Base-by-base conservation (phyloP, 208 protist species). In the Herpetomonas tarakana region DNA sequence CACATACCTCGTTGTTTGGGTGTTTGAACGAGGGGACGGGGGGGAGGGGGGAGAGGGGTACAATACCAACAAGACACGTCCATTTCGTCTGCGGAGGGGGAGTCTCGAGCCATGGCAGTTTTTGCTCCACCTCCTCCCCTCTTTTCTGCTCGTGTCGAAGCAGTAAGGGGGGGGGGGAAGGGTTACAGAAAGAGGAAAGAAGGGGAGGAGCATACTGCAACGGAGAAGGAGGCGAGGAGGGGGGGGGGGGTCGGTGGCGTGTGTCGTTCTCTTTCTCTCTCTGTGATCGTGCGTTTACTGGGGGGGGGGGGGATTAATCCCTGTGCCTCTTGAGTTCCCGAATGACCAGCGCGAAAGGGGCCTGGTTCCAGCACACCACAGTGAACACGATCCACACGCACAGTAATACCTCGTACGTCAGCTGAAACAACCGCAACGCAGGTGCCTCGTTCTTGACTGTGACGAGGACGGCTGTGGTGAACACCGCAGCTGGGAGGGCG, bases 231-330 rank as follows among this genome's bases (percentile, higher is more conserved):
- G n/a, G n/a, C n/a, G n/a, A n/a, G n/a, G n/a, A n/a, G n/a, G n/a
- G n/a, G n/a, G n/a, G n/a, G n/a, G n/a, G n/a, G n/a, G n/a, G n/a
- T n/a, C n/a, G n/a, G n/a, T n/a, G n/a, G n/a, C n/a, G n/a, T n/a
- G n/a, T n/a, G n/a, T n/a, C n/a, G n/a, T n/a, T n/a, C n/a, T n/a
- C n/a, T n/a, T n/a, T n/a, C n/a, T n/a, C n/a, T n/a, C n/a, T n/a
- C n/a, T n/a, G n/a, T n/a, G n/a, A n/a, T n/a, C n/a, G n/a, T n/a
- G n/a, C n/a, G n/a, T n/a, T n/a, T n/a, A n/a, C n/a, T n/a, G n/a
- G n/a, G n/a, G n/a, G n/a, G n/a, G n/a, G n/a, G n/a, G n/a, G n/a
- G 3, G 6, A 11, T 58, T 71, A 88, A 16, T 83, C 70, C 50
- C 56, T 26, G 52, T 88, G 76, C 22, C 31, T 26, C 57, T 82